Base-by-base conservation (phyloP, 768 basidiomycete species). In the Cystobasidium ongulense region DNA sequence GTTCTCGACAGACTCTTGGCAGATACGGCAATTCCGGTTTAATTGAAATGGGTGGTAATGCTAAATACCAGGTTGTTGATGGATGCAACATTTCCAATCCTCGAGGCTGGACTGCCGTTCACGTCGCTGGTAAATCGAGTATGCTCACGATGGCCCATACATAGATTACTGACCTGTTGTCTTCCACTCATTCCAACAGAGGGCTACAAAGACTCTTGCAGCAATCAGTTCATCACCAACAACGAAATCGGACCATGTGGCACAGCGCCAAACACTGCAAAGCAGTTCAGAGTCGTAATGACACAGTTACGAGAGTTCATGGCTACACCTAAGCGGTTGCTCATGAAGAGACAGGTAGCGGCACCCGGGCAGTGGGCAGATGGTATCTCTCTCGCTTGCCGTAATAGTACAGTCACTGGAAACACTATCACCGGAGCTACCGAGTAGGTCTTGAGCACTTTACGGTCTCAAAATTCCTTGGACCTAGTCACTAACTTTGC, bases 351-450 rank as follows among this genome's bases (percentile, higher is more conserved):
- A 18, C 39, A 54, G 53, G 62, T 54, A n/a, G 54, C 38, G 54
- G 74, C 52, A 54, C 74, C 73, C 17, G 36, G 76, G 41, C 63
- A 74, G 38, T 62, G 71, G 79, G 79, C 80, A 29, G 80, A 80
- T 64, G 80, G 79, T 18, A 78, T 80, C 54, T 77, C 76, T 18
- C 27, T 78, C 61, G 75, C 77, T 0, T 80, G 80, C 76, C 67
- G 63, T 25, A 63, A 61, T 4, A 76, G 74, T n/a, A 61, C 64
- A 23, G 76, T 80, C 64, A 74, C 74, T 4, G 72, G 72, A 64
- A 80, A 80, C 74, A 74, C 65, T 11, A 72, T 80, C 63, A 77
- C 74, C 27, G 80, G 79, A 35, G 77, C 77, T 17, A 80, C 80
- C 3, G 79, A 80, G 78, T 35, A 76, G 8, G 75, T 54, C n/a